Base-by-base conservation (phyloP, 169 alveolate genomes). In the Babesia caballi region DNA sequence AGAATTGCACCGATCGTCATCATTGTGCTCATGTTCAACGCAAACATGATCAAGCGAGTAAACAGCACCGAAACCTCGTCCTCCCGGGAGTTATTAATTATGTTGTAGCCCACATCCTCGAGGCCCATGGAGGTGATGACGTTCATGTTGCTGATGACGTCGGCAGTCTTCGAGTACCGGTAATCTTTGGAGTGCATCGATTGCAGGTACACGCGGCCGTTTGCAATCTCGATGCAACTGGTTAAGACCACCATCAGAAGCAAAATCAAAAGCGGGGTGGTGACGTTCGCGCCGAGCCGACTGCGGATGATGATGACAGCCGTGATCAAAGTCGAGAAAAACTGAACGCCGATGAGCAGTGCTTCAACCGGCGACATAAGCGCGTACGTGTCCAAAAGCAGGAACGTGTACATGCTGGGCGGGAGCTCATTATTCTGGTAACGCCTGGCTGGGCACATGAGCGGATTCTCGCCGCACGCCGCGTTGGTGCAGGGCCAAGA, bases 21-120 rank as follows among this genome's bases (percentile, higher is more conserved):
- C 49, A 53, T 63, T 51, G 41, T 30, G 30, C 46, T 8, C 8
- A 49, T 28, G 50, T 77, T 77, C 35, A 77, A 27, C 19, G 71
- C 57, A 25, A 38, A 54, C 23, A 67, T 25, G 36, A 56, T 42
- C 27, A 59, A 53, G 12, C 82, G 53, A 7, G 42, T 54, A 11
- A 58, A 32, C 56, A 77, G 42, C 54, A 67, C 50, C 19, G 66
- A 27, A 56, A 77, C 27, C 40, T 77, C 85, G 19, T 77, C 82
- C 14, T 54, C 58, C 9, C 85, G 41, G 19, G 60, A 50, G 33
- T 77, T 46, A 23, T 58, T 42, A 21, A 67, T 63, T 23, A 59
- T 57, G 60, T 77, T 68, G 53, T 77, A 58, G 11, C 78, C 72
- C n/a, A 77, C 21, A 52, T 77, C 85, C 17, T 77, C 85, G 14